These are phyloP conservation scores for Calocera viscosa DNA, from an alignment of 768 basidiomycete genomes.

Conservation along the genomic window DNA sequence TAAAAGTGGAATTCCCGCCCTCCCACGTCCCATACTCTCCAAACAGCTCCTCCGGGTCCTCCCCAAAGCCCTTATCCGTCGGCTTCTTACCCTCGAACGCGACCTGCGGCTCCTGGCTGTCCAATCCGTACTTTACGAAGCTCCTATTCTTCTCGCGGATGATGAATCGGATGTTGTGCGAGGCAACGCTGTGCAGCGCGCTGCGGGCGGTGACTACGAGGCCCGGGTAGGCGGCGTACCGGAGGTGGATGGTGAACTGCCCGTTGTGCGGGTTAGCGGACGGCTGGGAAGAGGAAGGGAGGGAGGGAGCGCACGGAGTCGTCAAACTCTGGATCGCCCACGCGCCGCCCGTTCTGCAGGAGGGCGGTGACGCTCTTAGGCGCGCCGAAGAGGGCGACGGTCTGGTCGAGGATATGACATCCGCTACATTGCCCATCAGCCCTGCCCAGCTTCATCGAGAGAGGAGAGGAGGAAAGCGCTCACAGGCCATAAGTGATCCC, in stretches of 20 bases:
- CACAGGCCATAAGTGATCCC: constrained; percentile 11
- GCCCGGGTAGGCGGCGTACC: constrained; percentile 3
- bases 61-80: background rate
- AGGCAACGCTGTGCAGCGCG: background rate
- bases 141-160: background rate
- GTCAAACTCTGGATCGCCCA: constrained; percentile 9
- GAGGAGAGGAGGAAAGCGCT: background rate
- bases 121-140: constrained; percentile 1
- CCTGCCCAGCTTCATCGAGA: background rate
- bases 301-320: constrained; percentile 5
- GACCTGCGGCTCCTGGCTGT: background rate
- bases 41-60: background rate
- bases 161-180: background rate
- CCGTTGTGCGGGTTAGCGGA: background rate
- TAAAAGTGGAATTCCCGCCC: background rate
- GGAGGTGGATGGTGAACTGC: constrained; percentile 11
- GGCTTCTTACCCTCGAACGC: background rate
- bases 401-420: constrained; percentile 8
- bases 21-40: background rate
- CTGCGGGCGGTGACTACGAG: background rate
- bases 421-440: background rate
- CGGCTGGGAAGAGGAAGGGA: too few relatives aligned
- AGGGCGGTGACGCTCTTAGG: constrained; percentile 8
- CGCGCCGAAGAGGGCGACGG: constrained; percentile 10
- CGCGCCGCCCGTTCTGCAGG: background rate